Base-by-base conservation (phyloP, 495 filamentous ascomycete genomes). In the Tuber calosporum region DNA sequence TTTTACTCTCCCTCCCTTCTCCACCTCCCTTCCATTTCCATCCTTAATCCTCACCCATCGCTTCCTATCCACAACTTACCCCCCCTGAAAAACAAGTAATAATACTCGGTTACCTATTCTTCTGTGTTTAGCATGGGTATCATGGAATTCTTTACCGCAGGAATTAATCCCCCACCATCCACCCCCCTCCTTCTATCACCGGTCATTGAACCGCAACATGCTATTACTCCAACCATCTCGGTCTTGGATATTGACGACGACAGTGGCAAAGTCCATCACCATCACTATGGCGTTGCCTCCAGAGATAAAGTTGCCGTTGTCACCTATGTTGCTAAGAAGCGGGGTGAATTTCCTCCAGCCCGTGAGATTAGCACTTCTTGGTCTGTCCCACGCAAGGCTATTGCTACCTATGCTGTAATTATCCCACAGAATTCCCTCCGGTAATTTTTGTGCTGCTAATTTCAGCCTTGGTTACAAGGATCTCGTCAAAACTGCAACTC, bases 61-160 rank as follows among this genome's bases (percentile, higher is more conserved):
- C 26, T 62, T 62, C 30, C 13, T 62, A 62, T 26, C 53, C 53
- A 15, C 53, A 34, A 62, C 53, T 62, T 62, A 15, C 9, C 17
- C 53, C 53, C 26, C 48, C n/a, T n/a, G 26, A 62, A 62, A 30
- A 15, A 62, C n/a, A n/a, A n/a, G n/a, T 11, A 34, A 13, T 53
- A 53, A 53, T 22, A 8, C 1, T 5, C 53, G 26, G 30, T 34
- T 17, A 34, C 53, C 53, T 62, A 62, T 13, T 34, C 26, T 34
- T 62, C 26, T 30, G 34, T 62, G 53, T 34, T 19, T 62, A 62
- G 7, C 53, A 34, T 62, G 53, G 53, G 26, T 15, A 11, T 62
- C 19, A 62, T 62, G 53, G 53, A 62, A 62, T 62, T 62, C 53
- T 62, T 62, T 62, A 62, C 53, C 34, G 26, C 53, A 34, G 53